Evolutionary conservation across 2,329 filamentous ascomycete species (phyloP).

Genomic region (Xylaria multiplex): DNA sequence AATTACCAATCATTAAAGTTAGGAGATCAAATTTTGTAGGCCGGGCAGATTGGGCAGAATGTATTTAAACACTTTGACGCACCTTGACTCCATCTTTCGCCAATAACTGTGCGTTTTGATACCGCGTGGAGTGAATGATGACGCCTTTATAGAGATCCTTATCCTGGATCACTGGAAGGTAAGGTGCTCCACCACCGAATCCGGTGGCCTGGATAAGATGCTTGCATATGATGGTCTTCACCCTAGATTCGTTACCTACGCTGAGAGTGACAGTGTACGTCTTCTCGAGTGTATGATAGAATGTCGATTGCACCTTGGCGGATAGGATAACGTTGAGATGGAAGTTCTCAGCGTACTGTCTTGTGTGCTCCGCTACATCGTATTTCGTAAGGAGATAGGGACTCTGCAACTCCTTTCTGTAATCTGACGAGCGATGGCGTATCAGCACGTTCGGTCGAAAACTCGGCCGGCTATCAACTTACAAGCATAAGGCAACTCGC

Average conservation of each 20-base stretch:
- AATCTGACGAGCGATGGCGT: background rate
- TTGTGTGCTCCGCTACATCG: background rate
- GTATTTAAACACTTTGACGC: background rate
- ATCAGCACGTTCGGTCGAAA: background rate
- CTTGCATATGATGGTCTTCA: background rate
- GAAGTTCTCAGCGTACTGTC: background rate
- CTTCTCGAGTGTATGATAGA: background rate
- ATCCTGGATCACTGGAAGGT: background rate
- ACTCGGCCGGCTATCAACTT: background rate
- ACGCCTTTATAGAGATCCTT: background rate
- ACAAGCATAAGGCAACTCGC: background rate
- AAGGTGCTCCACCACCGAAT: background rate
- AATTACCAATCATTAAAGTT: background rate
- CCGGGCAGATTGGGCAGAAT: no score
- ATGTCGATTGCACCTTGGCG: background rate
- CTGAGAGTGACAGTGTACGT: background rate
- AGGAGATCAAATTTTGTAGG: no score
- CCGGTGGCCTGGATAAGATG: background rate
- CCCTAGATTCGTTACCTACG: background rate
- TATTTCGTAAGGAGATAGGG: background rate
- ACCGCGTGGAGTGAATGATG: background rate
- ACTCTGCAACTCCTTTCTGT: background rate
- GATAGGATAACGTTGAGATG: background rate
- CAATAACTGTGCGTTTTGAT: background rate
- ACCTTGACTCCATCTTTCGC: background rate